Base-by-base conservation (phyloP, 345 rosid genomes). In the Triadica sebifera region DNA sequence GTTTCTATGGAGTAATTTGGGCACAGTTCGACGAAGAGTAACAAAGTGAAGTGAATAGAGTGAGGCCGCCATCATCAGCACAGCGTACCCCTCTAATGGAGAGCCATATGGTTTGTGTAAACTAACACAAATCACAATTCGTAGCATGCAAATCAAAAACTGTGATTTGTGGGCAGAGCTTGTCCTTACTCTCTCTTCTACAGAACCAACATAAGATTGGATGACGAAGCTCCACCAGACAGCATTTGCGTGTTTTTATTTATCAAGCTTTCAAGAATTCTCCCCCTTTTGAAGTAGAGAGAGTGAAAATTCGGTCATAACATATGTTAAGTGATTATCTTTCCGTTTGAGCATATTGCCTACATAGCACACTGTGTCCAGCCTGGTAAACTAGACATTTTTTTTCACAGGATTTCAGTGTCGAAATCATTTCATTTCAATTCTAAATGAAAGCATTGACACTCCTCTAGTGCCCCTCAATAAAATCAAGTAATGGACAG, bases 1-100 rank as follows among this genome's bases (percentile, higher is more conserved):
- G 91, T 49, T 86, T 88, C 77, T 88, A 86, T 63, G 88, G 88
- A 19, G 88, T 88, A 20, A 77, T 82, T 8, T 85, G 87, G 89
- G 87, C 87, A 9, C 82, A 75, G 56, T 80, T 81, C 78, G 69
- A 79, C 68, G 86, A 82, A 60, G 81, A 82, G 55, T 74, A 56
- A 37, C 69, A 81, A 19, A 41, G 2, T 53, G 46, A 65, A 68
- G 60, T 12, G 0, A 19, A 38, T 22, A 7, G n/a, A 53, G 47
- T 3, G 47, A 70, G 13, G n/a, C n/a, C n/a, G 0, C 45, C 37
- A 5, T 43, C 74, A 24, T 17, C 70, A 5, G 38, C 81, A 0
- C 55, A 71, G 45, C 71, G 71, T 49, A 52, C 72, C 24, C 84
- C 86, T 0, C 79, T 81, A 58, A n/a, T 87, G 29, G 81, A 67